Percentiles rank a stretch among this genome's conserved stretches.
phyloP scores from a whole-genome alignment of 176 grass and related monocot species.

The Aegilops bicornis region DNA sequence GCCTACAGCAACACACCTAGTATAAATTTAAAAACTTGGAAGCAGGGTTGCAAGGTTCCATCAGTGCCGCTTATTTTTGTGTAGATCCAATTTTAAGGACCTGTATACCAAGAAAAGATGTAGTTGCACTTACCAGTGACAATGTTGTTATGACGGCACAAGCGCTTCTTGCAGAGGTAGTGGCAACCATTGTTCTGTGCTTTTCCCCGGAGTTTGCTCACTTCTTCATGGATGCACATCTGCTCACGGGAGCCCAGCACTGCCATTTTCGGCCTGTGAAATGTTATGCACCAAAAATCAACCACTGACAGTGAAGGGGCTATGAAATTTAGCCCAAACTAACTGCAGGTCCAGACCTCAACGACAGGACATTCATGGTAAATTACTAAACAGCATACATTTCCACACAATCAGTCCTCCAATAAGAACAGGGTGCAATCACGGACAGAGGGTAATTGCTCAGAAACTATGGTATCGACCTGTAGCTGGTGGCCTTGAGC shows the following conservation, averaged over 20 bases:
- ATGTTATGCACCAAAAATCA: not conserved
- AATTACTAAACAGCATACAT: not conserved
- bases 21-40: slow-evolving; percentile 17
- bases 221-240: slow-evolving; percentile 93
- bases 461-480: slow-evolving; percentile 32
- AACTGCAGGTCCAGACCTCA: not conserved
- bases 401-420: not conserved
- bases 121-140: slow-evolving; percentile 60
- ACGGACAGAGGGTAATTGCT: not conserved
- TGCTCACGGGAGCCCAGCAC: slow-evolving; percentile 89
- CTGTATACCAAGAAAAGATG: not conserved
- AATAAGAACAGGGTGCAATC: not conserved
- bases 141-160: slow-evolving; percentile 55
- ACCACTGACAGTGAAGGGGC: not conserved
- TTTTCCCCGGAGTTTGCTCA: slow-evolving; percentile 61
- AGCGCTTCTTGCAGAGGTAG: slow-evolving; percentile 80
- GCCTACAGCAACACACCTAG: slow-evolving; percentile 1
- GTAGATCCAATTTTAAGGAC: not conserved
- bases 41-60: not conserved
- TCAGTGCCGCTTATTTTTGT: slow-evolving; percentile 3
- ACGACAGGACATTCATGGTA: not conserved
- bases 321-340: not conserved
- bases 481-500: slow-evolving; percentile 86
- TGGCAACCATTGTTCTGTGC: slow-evolving; percentile 88
- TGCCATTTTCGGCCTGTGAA: slow-evolving; percentile 85